Evolutionary conservation across 495 filamentous ascomycete species (phyloP).

Genomic region (Podospora comata): DNA sequence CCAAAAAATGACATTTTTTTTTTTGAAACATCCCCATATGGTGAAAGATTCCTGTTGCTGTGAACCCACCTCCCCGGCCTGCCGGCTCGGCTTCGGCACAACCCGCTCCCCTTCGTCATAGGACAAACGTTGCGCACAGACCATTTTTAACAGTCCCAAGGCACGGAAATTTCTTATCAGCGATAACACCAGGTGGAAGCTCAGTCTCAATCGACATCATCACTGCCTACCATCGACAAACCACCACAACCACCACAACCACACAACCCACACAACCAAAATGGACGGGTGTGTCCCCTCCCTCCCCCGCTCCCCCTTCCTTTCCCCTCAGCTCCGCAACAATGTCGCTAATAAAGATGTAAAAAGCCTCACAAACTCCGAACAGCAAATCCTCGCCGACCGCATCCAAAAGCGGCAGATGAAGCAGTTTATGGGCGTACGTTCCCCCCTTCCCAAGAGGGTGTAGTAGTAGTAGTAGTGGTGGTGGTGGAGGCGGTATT

Average conservation of each 20-base stretch:
- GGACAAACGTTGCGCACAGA: neutral
- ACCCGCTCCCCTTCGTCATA: neutral
- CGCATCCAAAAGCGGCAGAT: slow-evolving; percentile 96
- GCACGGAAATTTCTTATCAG: slow-evolving; percentile 11
- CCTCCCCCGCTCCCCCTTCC: neutral
- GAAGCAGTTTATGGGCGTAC: slow-evolving; percentile 96
- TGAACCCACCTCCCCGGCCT: neutral
- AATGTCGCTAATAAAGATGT: too few relatives aligned
- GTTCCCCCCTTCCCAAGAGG: slow-evolving; percentile 25
- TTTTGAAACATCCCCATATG: neutral
- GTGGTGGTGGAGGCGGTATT: too few relatives aligned
- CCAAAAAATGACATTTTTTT: neutral
- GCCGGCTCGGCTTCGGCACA: neutral
- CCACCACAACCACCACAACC: neutral
- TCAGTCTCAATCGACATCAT: slow-evolving; percentile 2
- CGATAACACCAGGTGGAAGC: neutral
- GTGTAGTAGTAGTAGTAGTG: too few relatives aligned
- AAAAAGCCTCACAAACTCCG: slow-evolving; percentile 64
- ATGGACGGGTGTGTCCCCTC: slow-evolving; percentile 13
- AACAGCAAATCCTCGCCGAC: slow-evolving; percentile 85
- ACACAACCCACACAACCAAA: slow-evolving; percentile 1
- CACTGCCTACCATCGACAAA: neutral
- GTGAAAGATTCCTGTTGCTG: neutral
- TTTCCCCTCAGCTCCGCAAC: neutral
- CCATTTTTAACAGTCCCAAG: neutral